Conservation (phyloP, 257 asterid genomes). For the Nicotiana paniculata region DNA sequence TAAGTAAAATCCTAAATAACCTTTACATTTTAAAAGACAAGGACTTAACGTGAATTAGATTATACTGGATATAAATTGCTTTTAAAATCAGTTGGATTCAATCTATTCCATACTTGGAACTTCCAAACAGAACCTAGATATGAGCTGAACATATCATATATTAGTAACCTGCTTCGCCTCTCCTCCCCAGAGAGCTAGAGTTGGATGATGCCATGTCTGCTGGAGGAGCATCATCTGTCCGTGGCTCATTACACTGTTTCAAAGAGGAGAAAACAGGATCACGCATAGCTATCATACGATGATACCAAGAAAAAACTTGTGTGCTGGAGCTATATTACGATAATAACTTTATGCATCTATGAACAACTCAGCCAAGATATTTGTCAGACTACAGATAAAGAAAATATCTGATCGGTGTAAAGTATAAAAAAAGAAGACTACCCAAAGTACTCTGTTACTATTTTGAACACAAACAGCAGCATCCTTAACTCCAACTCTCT, state of each 20-base stretch:
- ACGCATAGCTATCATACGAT: slow-evolving; percentile 2
- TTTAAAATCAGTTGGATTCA: background rate
- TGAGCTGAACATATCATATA: background rate
- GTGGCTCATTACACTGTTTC: slow-evolving; percentile 87
- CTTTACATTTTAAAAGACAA: background rate
- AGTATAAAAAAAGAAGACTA: background rate
- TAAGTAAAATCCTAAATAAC: background rate
- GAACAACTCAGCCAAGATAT: background rate
- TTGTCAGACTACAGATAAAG: background rate
- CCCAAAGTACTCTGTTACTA: background rate
- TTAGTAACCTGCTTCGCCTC: slow-evolving; percentile 80
- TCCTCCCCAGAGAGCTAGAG: slow-evolving; percentile 52
- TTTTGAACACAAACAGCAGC: background rate
- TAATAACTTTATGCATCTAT: background rate
- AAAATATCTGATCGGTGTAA: background rate
- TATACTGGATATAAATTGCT: background rate
- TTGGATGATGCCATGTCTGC: slow-evolving; percentile 87
- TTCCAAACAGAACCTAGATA: background rate
- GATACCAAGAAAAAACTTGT: background rate
- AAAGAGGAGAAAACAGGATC: slow-evolving; percentile 13
- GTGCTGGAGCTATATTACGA: background rate
- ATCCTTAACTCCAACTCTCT: background rate
- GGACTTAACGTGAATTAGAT: background rate
- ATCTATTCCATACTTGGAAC: background rate
- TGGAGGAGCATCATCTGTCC: slow-evolving; percentile 91